phyloP scores from a whole-genome alignment of 2,329 filamentous ascomycete genomes.

The Calonectria honghensis region DNA sequence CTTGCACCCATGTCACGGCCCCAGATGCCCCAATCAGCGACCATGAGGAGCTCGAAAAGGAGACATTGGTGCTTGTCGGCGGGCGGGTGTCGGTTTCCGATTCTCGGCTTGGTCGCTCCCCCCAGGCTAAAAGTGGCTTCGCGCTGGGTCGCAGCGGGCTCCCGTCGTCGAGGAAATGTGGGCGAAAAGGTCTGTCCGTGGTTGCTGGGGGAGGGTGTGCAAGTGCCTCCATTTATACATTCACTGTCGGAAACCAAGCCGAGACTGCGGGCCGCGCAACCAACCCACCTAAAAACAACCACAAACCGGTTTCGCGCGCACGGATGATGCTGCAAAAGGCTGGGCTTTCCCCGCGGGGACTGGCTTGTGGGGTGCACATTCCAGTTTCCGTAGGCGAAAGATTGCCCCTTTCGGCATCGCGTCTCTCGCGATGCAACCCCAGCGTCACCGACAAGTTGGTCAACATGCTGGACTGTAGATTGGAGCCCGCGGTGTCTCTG shows the following conservation, averaged over 20 bases:
- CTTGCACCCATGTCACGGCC: background rate
- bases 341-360: background rate
- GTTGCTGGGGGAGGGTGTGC: background rate
- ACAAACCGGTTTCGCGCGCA: too few species aligned
- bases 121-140: background rate
- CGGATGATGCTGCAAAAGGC: background rate
- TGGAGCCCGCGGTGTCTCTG: background rate
- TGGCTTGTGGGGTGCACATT: background rate
- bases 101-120: background rate
- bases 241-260: slow-evolving; percentile 14
- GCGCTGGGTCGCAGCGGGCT: background rate
- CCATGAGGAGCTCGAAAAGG: too few species aligned
- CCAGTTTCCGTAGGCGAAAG: background rate
- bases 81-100: background rate
- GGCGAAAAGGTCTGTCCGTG: background rate
- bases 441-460: background rate
- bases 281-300: background rate
- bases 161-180: background rate
- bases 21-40: background rate
- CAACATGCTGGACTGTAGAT: background rate
- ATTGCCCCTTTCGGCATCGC: background rate
- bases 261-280: background rate
- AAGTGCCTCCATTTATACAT: slow-evolving; percentile 7
- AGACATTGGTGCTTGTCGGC: background rate
- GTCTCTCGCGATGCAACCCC: background rate